Conservation (phyloP, 2,329 filamentous ascomycete species). For the Sclerotinia trifoliorum region DNA sequence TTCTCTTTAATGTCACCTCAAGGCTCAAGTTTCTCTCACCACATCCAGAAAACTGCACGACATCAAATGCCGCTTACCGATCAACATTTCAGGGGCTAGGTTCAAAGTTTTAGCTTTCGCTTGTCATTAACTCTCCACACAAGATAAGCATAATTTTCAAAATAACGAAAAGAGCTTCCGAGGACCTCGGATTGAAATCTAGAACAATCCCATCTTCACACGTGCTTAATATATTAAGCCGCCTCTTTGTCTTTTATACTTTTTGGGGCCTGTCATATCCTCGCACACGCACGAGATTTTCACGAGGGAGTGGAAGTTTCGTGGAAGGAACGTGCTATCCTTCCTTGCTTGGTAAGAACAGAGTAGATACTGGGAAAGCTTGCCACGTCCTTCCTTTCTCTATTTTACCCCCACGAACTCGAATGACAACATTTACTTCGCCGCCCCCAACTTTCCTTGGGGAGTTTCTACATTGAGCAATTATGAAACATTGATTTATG, state of each 20-base stretch:
- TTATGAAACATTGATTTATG: neutral
- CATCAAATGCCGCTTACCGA: neutral
- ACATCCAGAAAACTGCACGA: conserved; percentile 13
- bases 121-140: neutral
- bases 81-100: neutral
- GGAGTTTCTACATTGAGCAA: neutral
- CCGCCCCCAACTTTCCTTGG: neutral
- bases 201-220: neutral
- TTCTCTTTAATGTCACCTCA: neutral
- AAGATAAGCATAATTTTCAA: conserved; percentile 2
- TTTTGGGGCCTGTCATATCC: neutral
- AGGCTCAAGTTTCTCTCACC: neutral
- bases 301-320: neutral
- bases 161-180: neutral
- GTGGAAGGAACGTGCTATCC: neutral
- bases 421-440: neutral
- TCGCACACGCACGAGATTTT: conserved; percentile 10
- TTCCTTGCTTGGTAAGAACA: neutral
- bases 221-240: conserved; percentile 2
- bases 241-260: neutral
- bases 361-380: neutral
- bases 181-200: conserved; percentile 2
- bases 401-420: neutral
- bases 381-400: conserved; percentile 1
- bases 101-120: neutral